Percentiles rank a stretch among this genome's conserved stretches.
Conservation (phyloP, 768 basidiomycete genomes). For the Ramaria sp. region DNA sequence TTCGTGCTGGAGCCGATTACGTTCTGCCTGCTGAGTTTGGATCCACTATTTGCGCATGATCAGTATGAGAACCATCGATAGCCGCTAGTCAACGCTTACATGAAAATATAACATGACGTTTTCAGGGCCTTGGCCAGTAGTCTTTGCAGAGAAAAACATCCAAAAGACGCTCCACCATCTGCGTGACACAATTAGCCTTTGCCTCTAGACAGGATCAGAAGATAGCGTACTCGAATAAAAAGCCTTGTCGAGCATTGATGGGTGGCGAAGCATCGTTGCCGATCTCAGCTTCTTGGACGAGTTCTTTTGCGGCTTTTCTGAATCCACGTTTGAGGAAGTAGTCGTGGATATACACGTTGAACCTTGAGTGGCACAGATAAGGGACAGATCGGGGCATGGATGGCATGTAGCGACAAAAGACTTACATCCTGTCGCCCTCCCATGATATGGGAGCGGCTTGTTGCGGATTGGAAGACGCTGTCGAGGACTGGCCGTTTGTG, state of each 20-base stretch:
- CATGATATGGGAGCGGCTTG: slow-evolving; percentile 37
- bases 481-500: slow-evolving; percentile 4
- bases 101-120: slow-evolving; percentile 65
- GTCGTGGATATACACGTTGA: slow-evolving; percentile 83
- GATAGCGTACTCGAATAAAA: slow-evolving; percentile 65
- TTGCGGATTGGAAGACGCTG: background rate
- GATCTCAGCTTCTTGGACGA: slow-evolving; percentile 58
- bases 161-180: slow-evolving; percentile 91
- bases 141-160: slow-evolving; percentile 77
- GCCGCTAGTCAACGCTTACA: slow-evolving; percentile 29
- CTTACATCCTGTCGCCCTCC: slow-evolving; percentile 79
- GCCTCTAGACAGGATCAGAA: slow-evolving; percentile 9
- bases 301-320: slow-evolving; percentile 57
- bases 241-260: slow-evolving; percentile 74
- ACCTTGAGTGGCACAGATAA: slow-evolving; percentile 34
- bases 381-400: slow-evolving; percentile 12
- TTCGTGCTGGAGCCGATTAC: background rate
- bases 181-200: background rate
- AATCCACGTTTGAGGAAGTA: slow-evolving; percentile 78
- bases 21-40: slow-evolving; percentile 3
- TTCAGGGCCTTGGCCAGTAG: slow-evolving; percentile 51
- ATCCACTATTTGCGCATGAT: background rate
- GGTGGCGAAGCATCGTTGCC: slow-evolving; percentile 54
- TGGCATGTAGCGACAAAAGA: slow-evolving; percentile 12
- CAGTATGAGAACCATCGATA: background rate